Base-by-base conservation (phyloP, 257 asterid genomes). In the Jasminum sambac region DNA sequence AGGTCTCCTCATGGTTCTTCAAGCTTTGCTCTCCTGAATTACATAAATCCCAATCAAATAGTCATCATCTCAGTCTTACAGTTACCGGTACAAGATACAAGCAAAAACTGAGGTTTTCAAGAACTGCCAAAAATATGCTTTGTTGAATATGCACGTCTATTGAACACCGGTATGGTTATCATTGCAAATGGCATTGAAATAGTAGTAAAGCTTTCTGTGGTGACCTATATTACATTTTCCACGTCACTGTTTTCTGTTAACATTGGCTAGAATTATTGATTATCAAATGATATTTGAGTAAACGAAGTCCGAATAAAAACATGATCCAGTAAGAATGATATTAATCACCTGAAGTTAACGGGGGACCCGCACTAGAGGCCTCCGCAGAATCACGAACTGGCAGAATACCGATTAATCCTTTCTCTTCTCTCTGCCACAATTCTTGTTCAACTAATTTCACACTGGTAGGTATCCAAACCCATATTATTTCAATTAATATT, bases 371-470 rank as follows among this genome's bases (percentile, higher is more conserved):
- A 30, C 84, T 60, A 2, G 87, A 69, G 50, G 84, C 70, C 83
- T 83, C 96, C 2, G 85, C 91, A 50, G 92, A 87, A 82, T 95
- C 98, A 61, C 95, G 88, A 48, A 95, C 97, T 0, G 98, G 99
- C 59, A 95, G 86, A 83, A 95, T 87, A 67, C 99, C 99, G 63
- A 91, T 91, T 26, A 95, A 73, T 26, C 99, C 99, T 81, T 91
- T 91, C 83, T 88, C 99, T 72, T 95, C 99, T 82, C 98, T 89
- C 89, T 95, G 98, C 98, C 99, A 95, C 71, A 95, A 77, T 78
- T 95, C 99, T 76, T 95, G 99, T 74, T 95, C 97, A 62, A 95
- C 99, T 87, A 95, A 77, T 83, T 91, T 95, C 71, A 95, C 98
- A 80, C 99, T 95, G 77, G 52, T 21, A 67, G 5, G 12, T 55